These are phyloP conservation scores for Withania somnifera DNA, from an alignment of 305 asterid species.

Conservation along the genomic window DNA sequence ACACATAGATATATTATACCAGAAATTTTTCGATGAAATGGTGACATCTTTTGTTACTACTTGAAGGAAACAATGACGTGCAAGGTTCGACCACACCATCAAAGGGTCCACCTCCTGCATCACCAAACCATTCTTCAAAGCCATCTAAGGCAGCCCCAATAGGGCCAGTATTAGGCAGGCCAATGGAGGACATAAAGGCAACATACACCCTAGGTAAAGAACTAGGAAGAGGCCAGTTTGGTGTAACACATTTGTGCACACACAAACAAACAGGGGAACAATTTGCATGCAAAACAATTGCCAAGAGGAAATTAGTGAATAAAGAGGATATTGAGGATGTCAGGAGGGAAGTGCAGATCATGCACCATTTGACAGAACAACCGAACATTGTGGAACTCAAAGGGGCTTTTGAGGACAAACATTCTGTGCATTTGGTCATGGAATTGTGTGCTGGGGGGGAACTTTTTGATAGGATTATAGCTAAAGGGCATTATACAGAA, in stretches of 20 bases:
- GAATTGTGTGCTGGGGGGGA: slow-evolving; percentile 96
- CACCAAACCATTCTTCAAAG: slow-evolving; percentile 32
- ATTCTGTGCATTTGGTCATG: slow-evolving; percentile 77
- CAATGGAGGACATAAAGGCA: slow-evolving; percentile 60
- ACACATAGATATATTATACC: background rate
- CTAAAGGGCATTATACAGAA: slow-evolving; percentile 78
- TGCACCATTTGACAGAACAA: slow-evolving; percentile 79
- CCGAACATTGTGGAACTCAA: slow-evolving; percentile 70
- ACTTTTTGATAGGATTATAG: slow-evolving; percentile 72
- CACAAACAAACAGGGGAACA: slow-evolving; percentile 67
- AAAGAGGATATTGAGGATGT: slow-evolving; percentile 93
- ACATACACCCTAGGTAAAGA: slow-evolving; percentile 69
- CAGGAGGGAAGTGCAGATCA: slow-evolving; percentile 77
- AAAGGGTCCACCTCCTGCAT: slow-evolving; percentile 24
- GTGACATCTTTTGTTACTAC: background rate
- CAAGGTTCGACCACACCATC: background rate
- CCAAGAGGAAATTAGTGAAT: slow-evolving; percentile 68
- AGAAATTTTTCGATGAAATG: background rate
- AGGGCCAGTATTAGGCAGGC: slow-evolving; percentile 79
- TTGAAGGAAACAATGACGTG: slow-evolving; percentile 1
- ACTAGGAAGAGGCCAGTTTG: slow-evolving; percentile 85
- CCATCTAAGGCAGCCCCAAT: slow-evolving; percentile 19
- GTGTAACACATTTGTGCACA: slow-evolving; percentile 69
- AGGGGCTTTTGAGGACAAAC: slow-evolving; percentile 84
- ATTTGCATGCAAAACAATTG: slow-evolving; percentile 79